A percentile compares a stretch with the other conserved stretches of the same genome.
Evolutionary conservation across 169 alveolate species (phyloP).

Genomic region (Besnoitia besnoiti): DNA sequence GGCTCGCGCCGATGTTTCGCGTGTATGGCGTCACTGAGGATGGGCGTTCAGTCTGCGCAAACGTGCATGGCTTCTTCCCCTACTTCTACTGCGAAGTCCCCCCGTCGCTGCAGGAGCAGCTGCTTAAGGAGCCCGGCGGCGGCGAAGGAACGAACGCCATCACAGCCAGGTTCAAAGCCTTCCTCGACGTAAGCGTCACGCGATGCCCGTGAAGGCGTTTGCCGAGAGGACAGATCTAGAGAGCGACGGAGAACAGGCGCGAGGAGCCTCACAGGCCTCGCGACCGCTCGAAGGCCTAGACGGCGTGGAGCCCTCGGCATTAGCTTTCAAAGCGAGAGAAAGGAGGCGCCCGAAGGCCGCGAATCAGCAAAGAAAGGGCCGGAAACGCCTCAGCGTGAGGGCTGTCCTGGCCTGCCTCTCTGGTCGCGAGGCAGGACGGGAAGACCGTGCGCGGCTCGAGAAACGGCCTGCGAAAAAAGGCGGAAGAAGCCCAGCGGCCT

Average conservation of each 20-base stretch:
- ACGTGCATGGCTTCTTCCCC: slow-evolving; percentile 77
- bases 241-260: too few relatives aligned
- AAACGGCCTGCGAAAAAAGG: neutral
- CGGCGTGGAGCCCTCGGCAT: too few relatives aligned
- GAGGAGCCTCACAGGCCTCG: too few relatives aligned
- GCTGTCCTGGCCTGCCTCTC: too few relatives aligned
- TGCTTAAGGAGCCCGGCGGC: neutral
- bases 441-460: too few relatives aligned
- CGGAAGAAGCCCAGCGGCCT: neutral
- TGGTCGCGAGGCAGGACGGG: too few relatives aligned
- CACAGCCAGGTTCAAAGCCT: neutral
- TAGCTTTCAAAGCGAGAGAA: too few relatives aligned
- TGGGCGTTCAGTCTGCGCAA: slow-evolving; percentile 73
- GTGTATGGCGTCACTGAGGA: slow-evolving; percentile 75
- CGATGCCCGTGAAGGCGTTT: neutral
- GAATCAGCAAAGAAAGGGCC: too few relatives aligned
- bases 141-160: neutral
- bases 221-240: neutral
- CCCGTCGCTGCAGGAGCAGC: slow-evolving; percentile 42
- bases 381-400: too few relatives aligned
- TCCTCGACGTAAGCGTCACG: neutral
- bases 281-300: too few relatives aligned
- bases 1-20: slow-evolving; percentile 69
- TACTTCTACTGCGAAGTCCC: slow-evolving; percentile 64
- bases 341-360: too few relatives aligned